Evolutionary conservation across 352 stramenopile species (phyloP).

Genomic region (Phytophthora podocarpi): DNA sequence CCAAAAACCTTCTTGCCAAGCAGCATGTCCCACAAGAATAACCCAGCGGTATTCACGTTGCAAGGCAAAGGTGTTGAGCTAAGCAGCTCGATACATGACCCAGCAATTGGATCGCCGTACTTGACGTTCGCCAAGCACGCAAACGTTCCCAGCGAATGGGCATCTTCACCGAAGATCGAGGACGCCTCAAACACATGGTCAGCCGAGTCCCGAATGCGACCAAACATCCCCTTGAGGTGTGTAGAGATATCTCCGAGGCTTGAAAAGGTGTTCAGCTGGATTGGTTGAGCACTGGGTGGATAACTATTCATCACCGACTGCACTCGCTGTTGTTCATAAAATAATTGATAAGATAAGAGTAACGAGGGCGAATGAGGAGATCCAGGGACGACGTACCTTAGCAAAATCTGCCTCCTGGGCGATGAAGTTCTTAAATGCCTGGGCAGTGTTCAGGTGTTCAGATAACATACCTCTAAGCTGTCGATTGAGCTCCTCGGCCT

Average conservation of each 20-base stretch:
- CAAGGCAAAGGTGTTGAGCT: conserved; percentile 16
- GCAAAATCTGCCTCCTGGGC: not conserved
- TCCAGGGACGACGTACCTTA: conserved; percentile 8
- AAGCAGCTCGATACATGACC: conserved; percentile 16
- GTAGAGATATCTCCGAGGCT: not conserved
- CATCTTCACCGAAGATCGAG: conserved; percentile 8
- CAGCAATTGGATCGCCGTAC: conserved; percentile 4
- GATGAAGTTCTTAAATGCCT: not conserved
- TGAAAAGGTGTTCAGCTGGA: not conserved
- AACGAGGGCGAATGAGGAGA: too few species aligned
- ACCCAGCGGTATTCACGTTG: not conserved
- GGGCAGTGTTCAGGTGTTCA: conserved; percentile 2
- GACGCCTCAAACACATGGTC: conserved; percentile 15
- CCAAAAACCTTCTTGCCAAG: conserved; percentile 20
- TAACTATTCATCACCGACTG: not conserved
- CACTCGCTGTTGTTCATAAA: conserved; percentile 1
- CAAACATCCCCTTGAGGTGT: conserved; percentile 4
- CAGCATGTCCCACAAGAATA: conserved; percentile 25
- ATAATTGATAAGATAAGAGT: too few species aligned
- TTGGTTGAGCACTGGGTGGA: not conserved
- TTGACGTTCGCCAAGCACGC: conserved; percentile 7
- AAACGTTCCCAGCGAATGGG: not conserved
- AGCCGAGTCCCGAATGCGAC: not conserved
- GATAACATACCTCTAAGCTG: conserved; percentile 8
- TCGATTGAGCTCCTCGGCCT: conserved; percentile 21